Evolutionary conservation across 2,329 filamentous ascomycete genomes (phyloP).

Genomic region (Penicillium thymicola): DNA sequence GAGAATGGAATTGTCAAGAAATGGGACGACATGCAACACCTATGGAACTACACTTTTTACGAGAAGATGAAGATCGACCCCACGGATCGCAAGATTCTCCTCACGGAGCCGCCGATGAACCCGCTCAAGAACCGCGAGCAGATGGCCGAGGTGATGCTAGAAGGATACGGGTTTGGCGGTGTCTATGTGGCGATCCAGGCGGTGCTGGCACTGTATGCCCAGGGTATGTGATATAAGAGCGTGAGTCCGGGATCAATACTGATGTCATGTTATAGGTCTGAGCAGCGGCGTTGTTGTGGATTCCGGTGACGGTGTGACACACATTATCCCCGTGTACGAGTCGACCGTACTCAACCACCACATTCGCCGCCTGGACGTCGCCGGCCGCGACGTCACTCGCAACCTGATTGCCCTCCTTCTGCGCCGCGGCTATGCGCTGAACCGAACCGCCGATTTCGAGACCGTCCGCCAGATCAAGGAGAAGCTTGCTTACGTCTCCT

Average conservation of each 20-base stretch:
- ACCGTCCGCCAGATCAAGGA: slow-evolving; percentile 99
- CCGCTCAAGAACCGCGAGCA: slow-evolving; percentile 93
- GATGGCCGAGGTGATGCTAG: slow-evolving; percentile 99
- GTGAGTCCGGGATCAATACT: not conserved
- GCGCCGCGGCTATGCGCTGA: slow-evolving; percentile 90
- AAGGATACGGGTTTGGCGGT: slow-evolving; percentile 90
- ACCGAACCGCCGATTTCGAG: slow-evolving; percentile 97
- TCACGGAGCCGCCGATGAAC: slow-evolving; percentile 98
- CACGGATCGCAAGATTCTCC: slow-evolving; percentile 88
- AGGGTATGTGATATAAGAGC: slow-evolving; percentile 59
- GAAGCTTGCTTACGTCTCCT: slow-evolving; percentile 99
- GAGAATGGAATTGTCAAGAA: slow-evolving; percentile 99
- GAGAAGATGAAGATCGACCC: slow-evolving; percentile 96
- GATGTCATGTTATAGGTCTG: slow-evolving; percentile 55
- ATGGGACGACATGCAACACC: slow-evolving; percentile 99
- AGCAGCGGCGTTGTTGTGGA: slow-evolving; percentile 97
- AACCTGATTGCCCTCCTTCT: slow-evolving; percentile 94
- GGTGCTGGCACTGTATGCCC: slow-evolving; percentile 90
- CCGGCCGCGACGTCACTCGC: slow-evolving; percentile 94
- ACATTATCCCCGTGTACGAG: slow-evolving; percentile 98
- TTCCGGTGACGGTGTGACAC: slow-evolving; percentile 95
- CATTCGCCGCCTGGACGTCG: slow-evolving; percentile 88
- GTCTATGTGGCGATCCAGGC: slow-evolving; percentile 98
- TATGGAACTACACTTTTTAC: slow-evolving; percentile 98
- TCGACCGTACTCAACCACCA: slow-evolving; percentile 97